These are phyloP conservation scores for Alloteropsis semialata DNA, from an alignment of 176 grass and related monocot genomes.

Conservation along the genomic window DNA sequence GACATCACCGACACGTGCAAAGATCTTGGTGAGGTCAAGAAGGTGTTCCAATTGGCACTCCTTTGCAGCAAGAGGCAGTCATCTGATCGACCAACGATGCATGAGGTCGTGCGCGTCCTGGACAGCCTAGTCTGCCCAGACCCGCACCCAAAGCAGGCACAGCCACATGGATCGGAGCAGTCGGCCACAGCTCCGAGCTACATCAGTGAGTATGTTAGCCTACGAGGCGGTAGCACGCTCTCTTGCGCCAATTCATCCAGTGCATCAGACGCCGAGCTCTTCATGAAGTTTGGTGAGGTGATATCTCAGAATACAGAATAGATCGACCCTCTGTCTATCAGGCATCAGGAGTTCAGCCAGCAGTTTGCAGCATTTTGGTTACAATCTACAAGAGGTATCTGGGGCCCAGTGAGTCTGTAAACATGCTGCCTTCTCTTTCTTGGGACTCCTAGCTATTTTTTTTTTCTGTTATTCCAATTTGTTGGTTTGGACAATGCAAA, in stretches of 20 bases:
- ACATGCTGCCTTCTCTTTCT: constrained; percentile 26
- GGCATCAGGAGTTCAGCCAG: background rate
- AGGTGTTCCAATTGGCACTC: constrained; percentile 80
- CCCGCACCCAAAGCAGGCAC: constrained; percentile 30
- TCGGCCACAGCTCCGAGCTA: constrained; percentile 45
- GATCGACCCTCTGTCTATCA: background rate
- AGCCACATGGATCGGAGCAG: constrained; percentile 4
- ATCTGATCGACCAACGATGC: constrained; percentile 83
- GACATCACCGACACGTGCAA: constrained; percentile 66
- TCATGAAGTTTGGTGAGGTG: constrained; percentile 91
- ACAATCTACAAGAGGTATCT: background rate
- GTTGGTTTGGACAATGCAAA: constrained; percentile 35
- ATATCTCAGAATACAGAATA: constrained; percentile 73
- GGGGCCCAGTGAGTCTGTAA: constrained; percentile 35
- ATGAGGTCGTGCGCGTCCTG: constrained; percentile 72
- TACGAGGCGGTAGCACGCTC: constrained; percentile 39
- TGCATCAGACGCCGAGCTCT: constrained; percentile 75
- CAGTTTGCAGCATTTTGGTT: constrained; percentile 13
- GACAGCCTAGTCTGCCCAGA: constrained; percentile 52
- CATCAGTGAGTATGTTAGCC: constrained; percentile 61
- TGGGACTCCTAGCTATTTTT: constrained; percentile 12
- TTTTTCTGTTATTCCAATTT: background rate
- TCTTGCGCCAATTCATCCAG: constrained; percentile 52
- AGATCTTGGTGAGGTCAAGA: constrained; percentile 78
- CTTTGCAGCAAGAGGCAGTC: constrained; percentile 88